These are phyloP conservation scores for Xylariales sp. DNA, from an alignment of 2,329 filamentous ascomycete genomes.

Conservation along the genomic window DNA sequence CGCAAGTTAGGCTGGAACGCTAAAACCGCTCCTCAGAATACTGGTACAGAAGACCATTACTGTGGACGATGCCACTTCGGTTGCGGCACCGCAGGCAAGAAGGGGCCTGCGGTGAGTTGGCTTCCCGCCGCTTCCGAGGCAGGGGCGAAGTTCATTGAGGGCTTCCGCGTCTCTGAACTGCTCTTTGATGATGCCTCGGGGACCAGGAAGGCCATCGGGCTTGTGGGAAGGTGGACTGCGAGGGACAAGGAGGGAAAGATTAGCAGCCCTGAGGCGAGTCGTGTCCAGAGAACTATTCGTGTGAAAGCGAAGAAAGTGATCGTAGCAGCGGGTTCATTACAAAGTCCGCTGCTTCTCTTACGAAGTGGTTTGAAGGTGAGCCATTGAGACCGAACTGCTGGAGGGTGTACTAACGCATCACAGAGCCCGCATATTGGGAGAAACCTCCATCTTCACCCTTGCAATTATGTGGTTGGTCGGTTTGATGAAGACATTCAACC, in stretches of 20 bases:
- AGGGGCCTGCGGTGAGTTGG: constrained; percentile 72
- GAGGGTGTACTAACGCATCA: constrained; percentile 15
- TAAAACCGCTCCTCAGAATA: constrained; percentile 73
- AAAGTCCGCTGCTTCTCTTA: constrained; percentile 70
- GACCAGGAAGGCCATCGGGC: constrained; percentile 59
- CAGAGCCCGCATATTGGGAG: constrained; percentile 75
- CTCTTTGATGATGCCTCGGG: constrained; percentile 55
- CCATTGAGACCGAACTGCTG: constrained; percentile 8
- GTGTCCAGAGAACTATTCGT: constrained; percentile 55
- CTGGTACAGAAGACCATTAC: constrained; percentile 65
- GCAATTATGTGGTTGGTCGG: constrained; percentile 52
- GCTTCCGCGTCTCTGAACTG: constrained; percentile 67
- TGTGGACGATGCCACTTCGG: constrained; percentile 63
- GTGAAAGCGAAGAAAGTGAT: constrained; percentile 79
- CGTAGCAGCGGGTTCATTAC: constrained; percentile 69
- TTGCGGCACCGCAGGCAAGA: constrained; percentile 66
- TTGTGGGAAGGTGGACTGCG: constrained; percentile 71
- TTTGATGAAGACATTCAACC: constrained; percentile 67
- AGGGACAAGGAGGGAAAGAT: constrained; percentile 60
- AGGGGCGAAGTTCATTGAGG: constrained; percentile 79
- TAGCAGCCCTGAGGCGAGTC: constrained; percentile 41
- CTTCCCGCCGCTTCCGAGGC: constrained; percentile 73
- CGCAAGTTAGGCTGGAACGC: constrained; percentile 68
- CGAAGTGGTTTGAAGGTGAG: constrained; percentile 70
- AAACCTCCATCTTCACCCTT: constrained; percentile 79